Evolutionary conservation across 805 yeast species (phyloP).

Genomic region (Starmerella apicola): DNA sequence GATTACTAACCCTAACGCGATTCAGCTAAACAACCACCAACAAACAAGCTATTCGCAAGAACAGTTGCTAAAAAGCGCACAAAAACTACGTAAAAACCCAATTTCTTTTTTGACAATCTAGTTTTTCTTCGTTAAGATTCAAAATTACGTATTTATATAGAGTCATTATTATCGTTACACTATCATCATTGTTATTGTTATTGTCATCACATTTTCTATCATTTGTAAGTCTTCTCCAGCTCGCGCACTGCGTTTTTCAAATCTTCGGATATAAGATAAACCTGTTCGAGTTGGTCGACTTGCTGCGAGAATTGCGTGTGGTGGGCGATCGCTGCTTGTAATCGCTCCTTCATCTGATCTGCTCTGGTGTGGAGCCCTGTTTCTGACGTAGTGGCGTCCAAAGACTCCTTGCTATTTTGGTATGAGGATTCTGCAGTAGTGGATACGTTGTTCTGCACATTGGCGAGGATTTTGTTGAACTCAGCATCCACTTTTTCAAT

Average conservation of each 20-base stretch:
- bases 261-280: constrained; percentile 15
- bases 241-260: constrained; percentile 11
- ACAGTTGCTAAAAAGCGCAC: too few species aligned
- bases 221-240: constrained; percentile 3
- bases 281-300: constrained; percentile 15
- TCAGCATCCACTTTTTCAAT: constrained; percentile 8
- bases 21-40: too few species aligned
- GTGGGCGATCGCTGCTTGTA: constrained; percentile 2
- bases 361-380: constrained; percentile 12
- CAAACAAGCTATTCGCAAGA: too few species aligned
- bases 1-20: neutral
- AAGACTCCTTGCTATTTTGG: constrained; percentile 8
- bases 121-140: too few species aligned
- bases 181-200: too few species aligned
- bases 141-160: too few species aligned
- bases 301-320: constrained; percentile 7
- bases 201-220: too few species aligned
- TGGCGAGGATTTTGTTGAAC: constrained; percentile 7
- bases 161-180: too few species aligned
- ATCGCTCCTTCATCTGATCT: constrained; percentile 6
- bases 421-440: constrained; percentile 7
- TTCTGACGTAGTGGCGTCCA: constrained; percentile 7
- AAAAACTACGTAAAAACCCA: too few species aligned
- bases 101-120: too few species aligned
- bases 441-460: constrained; percentile 4